Conservation (phyloP, 208 protist genomes). For the Acanthamoeba lugdunensis region DNA sequence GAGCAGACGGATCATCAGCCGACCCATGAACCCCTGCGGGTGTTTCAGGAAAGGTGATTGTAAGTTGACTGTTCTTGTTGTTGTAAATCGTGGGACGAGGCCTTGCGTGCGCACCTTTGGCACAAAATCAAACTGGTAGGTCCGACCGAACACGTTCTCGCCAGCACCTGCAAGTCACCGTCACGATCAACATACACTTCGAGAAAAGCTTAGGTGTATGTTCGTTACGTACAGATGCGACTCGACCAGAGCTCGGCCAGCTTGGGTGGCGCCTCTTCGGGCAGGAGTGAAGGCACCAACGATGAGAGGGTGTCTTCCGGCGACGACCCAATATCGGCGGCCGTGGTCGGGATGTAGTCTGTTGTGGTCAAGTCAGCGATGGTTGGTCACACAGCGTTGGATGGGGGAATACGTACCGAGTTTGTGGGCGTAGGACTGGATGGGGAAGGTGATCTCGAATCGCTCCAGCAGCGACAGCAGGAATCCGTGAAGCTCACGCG, state of each 20-base stretch:
- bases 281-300: neutral
- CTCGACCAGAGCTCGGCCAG: neutral
- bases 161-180: too few species aligned
- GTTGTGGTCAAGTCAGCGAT: too few species aligned
- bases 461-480: conserved; percentile 33
- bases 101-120: neutral
- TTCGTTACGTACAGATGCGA: neutral
- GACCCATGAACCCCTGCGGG: conserved; percentile 39
- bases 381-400: too few species aligned
- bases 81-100: too few species aligned
- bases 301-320: neutral
- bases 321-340: too few species aligned
- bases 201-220: too few species aligned
- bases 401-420: neutral
- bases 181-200: too few species aligned
- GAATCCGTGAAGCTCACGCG: conserved; percentile 4
- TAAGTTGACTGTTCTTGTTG: neutral
- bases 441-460: conserved; percentile 63
- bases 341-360: neutral
- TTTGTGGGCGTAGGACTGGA: conserved; percentile 5
- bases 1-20: conserved; percentile 66
- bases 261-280: neutral
- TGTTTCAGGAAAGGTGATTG: neutral
- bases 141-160: conserved; percentile 7
- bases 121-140: conserved; percentile 61